phyloP scores from a whole-genome alignment of 1,139 yeast genomes.

The Hemisphaericaspora xylanilytica region DNA sequence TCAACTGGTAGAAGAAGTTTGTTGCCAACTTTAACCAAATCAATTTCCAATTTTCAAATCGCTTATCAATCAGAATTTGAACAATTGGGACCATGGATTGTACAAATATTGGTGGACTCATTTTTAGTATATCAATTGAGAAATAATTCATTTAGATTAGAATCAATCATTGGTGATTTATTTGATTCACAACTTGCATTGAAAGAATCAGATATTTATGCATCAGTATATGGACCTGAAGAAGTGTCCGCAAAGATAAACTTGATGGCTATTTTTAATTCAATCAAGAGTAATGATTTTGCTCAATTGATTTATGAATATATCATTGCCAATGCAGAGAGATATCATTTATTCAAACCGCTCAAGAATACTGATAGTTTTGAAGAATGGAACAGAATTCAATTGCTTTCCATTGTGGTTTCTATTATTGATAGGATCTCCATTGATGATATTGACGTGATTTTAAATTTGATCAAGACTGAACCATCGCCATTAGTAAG shows the following conservation, averaged over 20 bases:
- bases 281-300: constrained; percentile 30
- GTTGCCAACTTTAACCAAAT: constrained; percentile 55
- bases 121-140: constrained; percentile 53
- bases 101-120: constrained; percentile 47
- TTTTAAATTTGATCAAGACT: constrained; percentile 26
- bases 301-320: constrained; percentile 40
- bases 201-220: constrained; percentile 38
- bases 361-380: constrained; percentile 58
- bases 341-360: constrained; percentile 46
- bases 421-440: constrained; percentile 29
- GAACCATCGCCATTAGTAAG: constrained; percentile 82
- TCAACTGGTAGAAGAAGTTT: constrained; percentile 68
- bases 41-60: constrained; percentile 42
- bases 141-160: constrained; percentile 58
- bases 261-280: constrained; percentile 44
- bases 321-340: constrained; percentile 37
- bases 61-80: constrained; percentile 31
- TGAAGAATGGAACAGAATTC: constrained; percentile 67
- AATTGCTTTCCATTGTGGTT: constrained; percentile 53
- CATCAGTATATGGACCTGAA: constrained; percentile 52
- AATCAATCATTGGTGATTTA: constrained; percentile 50
- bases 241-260: constrained; percentile 59
- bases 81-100: constrained; percentile 48
- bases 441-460: constrained; percentile 18
- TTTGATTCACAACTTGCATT: constrained; percentile 40